Base-by-base conservation (phyloP, 495 filamentous ascomycete genomes). In the Entonaema liquescens region DNA sequence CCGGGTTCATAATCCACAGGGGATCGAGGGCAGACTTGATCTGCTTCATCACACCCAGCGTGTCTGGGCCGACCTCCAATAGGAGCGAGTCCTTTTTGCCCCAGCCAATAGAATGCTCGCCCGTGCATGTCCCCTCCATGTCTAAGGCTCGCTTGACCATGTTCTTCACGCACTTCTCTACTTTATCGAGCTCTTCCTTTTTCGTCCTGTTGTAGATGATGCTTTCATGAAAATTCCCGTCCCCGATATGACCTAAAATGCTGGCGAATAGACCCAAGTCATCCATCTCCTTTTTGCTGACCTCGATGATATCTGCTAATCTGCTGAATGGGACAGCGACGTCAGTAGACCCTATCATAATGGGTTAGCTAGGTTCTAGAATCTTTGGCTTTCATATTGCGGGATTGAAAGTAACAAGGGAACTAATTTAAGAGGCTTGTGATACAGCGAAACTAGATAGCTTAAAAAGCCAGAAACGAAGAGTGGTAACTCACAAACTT, bases 91-190 rank as follows among this genome's bases (percentile, higher is more conserved):
- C 88, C 79, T 95, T 97, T 81, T 97, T 97, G 4, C 92, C 93
- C 71, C 96, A 85, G 5, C 94, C 94, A 59, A 97, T 83, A 0
- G 93, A 93, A 80, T 98, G 94, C 76, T 98, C 94, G 17, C 94
- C 91, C 1, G 93, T 95, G 80, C 92, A 95, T 4, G 94, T 97
- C 1, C 94, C 94, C 61, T 97, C 94, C 94, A 97, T 97, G 47
- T 93, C 92, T 26, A 97, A 74, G 7, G 93, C 94, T 23, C 92
- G 84, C 71, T 92, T 88, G 21, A 97, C 92, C 93, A 97, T 96
- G 68, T 93, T 90, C 71, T 94, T 87, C 25, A 97, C 93, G 58
- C 92, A 92, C 36, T 83, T 85, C 75, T 95, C 90, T 2, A 97
- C 92, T 47, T 89, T 89, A 13, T 84, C 87, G 33, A 83, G 81